These are phyloP conservation scores for Ananas comosus DNA, from an alignment of 176 grass and related monocot genomes.

Conservation along the genomic window DNA sequence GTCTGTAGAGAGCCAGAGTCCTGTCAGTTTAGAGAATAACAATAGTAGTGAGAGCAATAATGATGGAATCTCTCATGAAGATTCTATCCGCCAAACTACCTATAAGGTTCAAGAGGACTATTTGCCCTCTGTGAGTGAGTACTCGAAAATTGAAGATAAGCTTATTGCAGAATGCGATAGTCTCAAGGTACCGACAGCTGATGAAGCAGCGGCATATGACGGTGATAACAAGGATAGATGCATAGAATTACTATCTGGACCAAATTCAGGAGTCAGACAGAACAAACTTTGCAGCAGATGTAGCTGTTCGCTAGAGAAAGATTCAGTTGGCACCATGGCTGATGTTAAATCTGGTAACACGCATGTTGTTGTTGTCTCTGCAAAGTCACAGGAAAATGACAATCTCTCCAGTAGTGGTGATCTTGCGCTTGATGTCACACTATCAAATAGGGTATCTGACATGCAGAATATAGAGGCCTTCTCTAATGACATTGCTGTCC, in stretches of 20 bases:
- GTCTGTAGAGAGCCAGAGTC: constrained; percentile 27
- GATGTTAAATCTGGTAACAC: constrained; percentile 22
- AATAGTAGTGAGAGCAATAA: constrained; percentile 20
- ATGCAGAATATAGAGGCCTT: constrained; percentile 28
- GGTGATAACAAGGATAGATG: background rate
- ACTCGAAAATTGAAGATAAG: constrained; percentile 23
- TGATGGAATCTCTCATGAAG: constrained; percentile 21
- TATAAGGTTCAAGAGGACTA: constrained; percentile 35
- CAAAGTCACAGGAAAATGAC: constrained; percentile 25
- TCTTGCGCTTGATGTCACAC: constrained; percentile 27
- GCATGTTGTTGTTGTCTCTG: constrained; percentile 7
- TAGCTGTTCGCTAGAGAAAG: constrained; percentile 28
- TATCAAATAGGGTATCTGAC: constrained; percentile 24
- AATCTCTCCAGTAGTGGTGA: constrained; percentile 20
- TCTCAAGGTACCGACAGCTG: constrained; percentile 20
- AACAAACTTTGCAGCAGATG: constrained; percentile 8
- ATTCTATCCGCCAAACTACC: constrained; percentile 8
- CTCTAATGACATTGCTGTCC: constrained; percentile 21
- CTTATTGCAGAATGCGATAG: constrained; percentile 10
- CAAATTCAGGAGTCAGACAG: background rate
- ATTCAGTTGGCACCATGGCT: constrained; percentile 21
- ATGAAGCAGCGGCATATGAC: constrained; percentile 20
- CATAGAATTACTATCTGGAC: background rate
- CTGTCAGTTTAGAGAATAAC: constrained; percentile 24
- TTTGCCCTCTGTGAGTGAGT: constrained; percentile 3